Base-by-base conservation (phyloP, 2,329 filamentous ascomycete species). In the Xylariaceae sp. region DNA sequence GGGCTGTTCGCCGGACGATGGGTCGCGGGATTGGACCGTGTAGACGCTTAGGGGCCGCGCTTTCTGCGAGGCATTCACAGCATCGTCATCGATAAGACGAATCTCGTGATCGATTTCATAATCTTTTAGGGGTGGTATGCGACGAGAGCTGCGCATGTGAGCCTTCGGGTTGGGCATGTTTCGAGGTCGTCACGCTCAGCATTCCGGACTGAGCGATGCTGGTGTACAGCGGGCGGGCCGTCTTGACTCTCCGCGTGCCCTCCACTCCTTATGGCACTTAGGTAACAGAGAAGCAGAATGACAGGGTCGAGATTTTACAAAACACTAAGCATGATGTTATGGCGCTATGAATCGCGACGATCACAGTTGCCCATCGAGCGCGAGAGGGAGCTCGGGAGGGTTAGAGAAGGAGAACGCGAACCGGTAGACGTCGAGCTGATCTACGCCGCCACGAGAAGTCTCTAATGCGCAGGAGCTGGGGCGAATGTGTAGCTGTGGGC, bases 101-200 rank as follows among this genome's bases (percentile, higher is more conserved):
- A 92, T 91, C 67, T 86, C 84, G 69, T 89, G 87, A 62, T 87
- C 84, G 64, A 86, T 87, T 60, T 87, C 82, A 66, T 71, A 73
- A 58, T 84, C 81, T 66, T 79, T 77, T 51, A 84, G 73, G 50
- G 74, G 72, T 47, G 74, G 66, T 36, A 74, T 78, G 63, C 83
- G 81, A 63, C 82, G 82, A 57, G 78, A 82, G 59, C 73, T 78
- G 60, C 75, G 73, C 55, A 71, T 60, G 48, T 63, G 62, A 47
- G 58, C 58, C 60, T 51, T 70, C 55, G 70, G 64, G 57, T 60
- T 70, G 59, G 69, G 66, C 74, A 76, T 77, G 51, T 66, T 63
- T 61, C 44, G 53, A 53, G 50, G 50, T 38, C 36, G 51, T 51
- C 45, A 49, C 43, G 44, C 45, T 47, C 52, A 63, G 52, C 61